Conservation (phyloP, 2,329 filamentous ascomycete species). For the Fusarium sp. region DNA sequence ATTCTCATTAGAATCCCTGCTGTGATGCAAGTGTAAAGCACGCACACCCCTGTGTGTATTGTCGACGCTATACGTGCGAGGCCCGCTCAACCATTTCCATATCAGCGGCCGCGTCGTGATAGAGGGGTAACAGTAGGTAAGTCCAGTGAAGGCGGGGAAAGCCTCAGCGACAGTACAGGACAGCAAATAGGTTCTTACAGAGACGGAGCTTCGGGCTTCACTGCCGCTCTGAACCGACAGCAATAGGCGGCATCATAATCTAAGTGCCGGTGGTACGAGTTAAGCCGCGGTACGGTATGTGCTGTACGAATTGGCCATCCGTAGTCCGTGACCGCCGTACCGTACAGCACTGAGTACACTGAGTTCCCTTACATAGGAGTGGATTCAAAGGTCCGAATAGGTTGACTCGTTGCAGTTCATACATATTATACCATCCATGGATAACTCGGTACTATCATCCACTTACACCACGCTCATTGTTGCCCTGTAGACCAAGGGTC, state of each 20-base stretch:
- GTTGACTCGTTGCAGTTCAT: neutral
- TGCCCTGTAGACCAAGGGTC: neutral
- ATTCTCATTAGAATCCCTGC: constrained; percentile 20
- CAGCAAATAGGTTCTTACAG: constrained; percentile 25
- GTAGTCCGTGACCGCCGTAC: constrained; percentile 1
- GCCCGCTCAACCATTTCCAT: constrained; percentile 15
- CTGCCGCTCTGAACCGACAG: constrained; percentile 20
- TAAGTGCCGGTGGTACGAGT: constrained; percentile 26
- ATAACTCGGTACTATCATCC: neutral
- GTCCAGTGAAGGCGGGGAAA: constrained; percentile 34
- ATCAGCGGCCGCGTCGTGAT: constrained; percentile 5
- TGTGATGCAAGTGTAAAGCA: neutral
- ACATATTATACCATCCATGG: neutral
- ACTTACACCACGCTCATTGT: neutral
- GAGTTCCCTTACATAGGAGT: constrained; percentile 1
- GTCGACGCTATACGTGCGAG: constrained; percentile 4
- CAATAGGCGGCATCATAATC: constrained; percentile 8
- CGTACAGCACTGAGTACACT: neutral
- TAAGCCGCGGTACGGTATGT: constrained; percentile 6
- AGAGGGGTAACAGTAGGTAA: constrained; percentile 19
- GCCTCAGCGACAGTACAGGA: constrained; percentile 19
- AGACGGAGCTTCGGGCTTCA: constrained; percentile 24
- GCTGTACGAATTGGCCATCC: constrained; percentile 21
- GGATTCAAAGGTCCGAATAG: constrained; percentile 27
- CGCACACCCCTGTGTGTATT: constrained; percentile 34